Evolutionary conservation across 768 basidiomycete genomes (phyloP).

Genomic region (Podaxis sp.): DNA sequence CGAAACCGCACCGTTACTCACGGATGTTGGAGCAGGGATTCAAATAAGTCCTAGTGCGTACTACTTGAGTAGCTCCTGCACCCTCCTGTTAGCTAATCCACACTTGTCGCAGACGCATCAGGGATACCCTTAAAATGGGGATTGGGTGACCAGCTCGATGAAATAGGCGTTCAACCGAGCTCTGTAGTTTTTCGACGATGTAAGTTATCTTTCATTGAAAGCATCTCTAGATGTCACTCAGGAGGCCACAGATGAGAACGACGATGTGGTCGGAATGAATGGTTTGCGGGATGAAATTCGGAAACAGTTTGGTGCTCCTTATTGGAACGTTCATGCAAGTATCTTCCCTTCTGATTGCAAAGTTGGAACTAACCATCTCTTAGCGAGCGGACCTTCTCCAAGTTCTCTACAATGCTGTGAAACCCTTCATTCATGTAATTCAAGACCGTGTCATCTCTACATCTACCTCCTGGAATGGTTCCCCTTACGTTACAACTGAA

Average conservation of each 20-base stretch:
- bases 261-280: constrained; percentile 30
- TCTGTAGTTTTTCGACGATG: constrained; percentile 44
- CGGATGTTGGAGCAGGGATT: constrained; percentile 54
- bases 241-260: constrained; percentile 26
- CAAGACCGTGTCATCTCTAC: constrained; percentile 32
- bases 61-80: background rate
- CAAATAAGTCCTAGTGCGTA: constrained; percentile 34
- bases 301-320: constrained; percentile 31
- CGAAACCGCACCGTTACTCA: constrained; percentile 37
- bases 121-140: constrained; percentile 54
- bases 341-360: background rate
- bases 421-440: constrained; percentile 35
- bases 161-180: constrained; percentile 37
- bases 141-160: constrained; percentile 38
- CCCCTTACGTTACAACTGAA: constrained; percentile 36
- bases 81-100: background rate
- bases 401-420: constrained; percentile 35
- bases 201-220: constrained; percentile 17
- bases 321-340: constrained; percentile 36
- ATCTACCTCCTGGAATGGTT: constrained; percentile 19
- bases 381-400: constrained; percentile 52
- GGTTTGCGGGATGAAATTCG: constrained; percentile 27
- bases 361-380: constrained; percentile 16
- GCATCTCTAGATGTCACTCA: background rate
- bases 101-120: constrained; percentile 28